Base-by-base conservation (phyloP, 345 rosid species). In the Heritiera fomes region DNA sequence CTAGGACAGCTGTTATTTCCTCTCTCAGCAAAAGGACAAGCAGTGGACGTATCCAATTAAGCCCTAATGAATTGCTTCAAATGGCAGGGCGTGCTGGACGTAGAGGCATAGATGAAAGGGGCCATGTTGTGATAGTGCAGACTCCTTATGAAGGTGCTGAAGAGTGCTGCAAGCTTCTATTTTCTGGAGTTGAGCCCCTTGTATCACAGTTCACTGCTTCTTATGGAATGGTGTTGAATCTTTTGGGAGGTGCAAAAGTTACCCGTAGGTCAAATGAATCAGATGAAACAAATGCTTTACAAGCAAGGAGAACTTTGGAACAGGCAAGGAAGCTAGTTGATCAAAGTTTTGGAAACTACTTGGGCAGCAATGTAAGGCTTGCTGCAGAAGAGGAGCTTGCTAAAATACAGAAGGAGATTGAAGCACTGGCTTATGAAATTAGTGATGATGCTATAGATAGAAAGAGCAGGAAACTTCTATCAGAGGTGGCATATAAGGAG, bases 71-170 rank as follows among this genome's bases (percentile, higher is more conserved):
- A 78, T 80, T 92, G 84, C 89, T 91, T 80, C 99, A 93, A 83
- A 93, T 96, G 99, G 98, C 99, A 0, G 99, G 99, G 13, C 96
- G 99, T 75, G 97, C 98, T 84, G 99, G 99, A 79, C 95, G 97
- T 56, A 89, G 97, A 86, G 99, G 98, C 67, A 93, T 90, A 78
- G 99, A 96, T 83, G 86, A 89, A 78, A 87, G 80, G 82, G 99
- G 99, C 41, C 89, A 95, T 77, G 96, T 92, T 28, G 97, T 93
- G 67, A 83, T 93, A 79, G 83, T 93, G 79, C 99, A 92, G 87
- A 84, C 93, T 73, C 81, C 97, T 59, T 85, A 87, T 73, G 99
- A 96, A 90, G 99, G 95, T 75, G 97, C 97, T 52, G 98, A 96
- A 85, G 98, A 90, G 77, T 87, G 95, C 83, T 92, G 93, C 85